Percentiles rank a stretch among this genome's conserved stretches.
Conservation (phyloP, 345 rosid species). For the Clarkia xantiana region DNA sequence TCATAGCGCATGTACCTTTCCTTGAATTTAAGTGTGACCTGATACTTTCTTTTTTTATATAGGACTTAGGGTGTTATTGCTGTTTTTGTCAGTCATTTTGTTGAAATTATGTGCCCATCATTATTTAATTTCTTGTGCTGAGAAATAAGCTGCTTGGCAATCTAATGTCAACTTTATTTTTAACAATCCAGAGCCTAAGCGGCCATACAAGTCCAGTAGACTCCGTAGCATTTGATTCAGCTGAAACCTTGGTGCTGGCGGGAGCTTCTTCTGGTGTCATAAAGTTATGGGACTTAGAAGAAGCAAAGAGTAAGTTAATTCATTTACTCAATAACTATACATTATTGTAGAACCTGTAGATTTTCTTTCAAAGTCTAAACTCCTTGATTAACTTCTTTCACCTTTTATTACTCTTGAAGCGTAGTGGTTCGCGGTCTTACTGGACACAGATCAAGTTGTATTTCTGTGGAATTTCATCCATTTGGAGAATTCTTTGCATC, state of each 20-base stretch:
- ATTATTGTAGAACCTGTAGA: not conserved
- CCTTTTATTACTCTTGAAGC: slow-evolving; percentile 61
- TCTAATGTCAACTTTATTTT: slow-evolving; percentile 7
- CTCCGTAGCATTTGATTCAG: slow-evolving; percentile 45
- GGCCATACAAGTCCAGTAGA: slow-evolving; percentile 63
- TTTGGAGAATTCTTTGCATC: slow-evolving; percentile 97
- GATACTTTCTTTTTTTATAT: too few relatives aligned
- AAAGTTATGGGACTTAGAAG: slow-evolving; percentile 79
- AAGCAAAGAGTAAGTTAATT: slow-evolving; percentile 49
- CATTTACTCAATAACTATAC: slow-evolving; percentile 1
- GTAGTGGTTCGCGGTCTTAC: slow-evolving; percentile 97
- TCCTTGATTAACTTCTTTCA: slow-evolving; percentile 15
- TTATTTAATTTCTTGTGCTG: not conserved
- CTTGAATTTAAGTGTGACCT: too few relatives aligned
- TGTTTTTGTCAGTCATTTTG: too few relatives aligned
- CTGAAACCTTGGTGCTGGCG: slow-evolving; percentile 52
- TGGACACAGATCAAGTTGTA: slow-evolving; percentile 90
- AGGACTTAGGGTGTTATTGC: too few relatives aligned
- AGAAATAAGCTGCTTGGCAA: not conserved
- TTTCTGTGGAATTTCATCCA: slow-evolving; percentile 89
- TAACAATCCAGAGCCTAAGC: slow-evolving; percentile 40
- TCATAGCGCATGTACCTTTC: too few relatives aligned
- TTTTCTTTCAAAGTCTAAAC: not conserved
- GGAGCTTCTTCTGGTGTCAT: slow-evolving; percentile 65
- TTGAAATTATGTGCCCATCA: not conserved